Conservation (phyloP, 1,284 basidiomycete species). For the Uromyces viciae-fabae region DNA sequence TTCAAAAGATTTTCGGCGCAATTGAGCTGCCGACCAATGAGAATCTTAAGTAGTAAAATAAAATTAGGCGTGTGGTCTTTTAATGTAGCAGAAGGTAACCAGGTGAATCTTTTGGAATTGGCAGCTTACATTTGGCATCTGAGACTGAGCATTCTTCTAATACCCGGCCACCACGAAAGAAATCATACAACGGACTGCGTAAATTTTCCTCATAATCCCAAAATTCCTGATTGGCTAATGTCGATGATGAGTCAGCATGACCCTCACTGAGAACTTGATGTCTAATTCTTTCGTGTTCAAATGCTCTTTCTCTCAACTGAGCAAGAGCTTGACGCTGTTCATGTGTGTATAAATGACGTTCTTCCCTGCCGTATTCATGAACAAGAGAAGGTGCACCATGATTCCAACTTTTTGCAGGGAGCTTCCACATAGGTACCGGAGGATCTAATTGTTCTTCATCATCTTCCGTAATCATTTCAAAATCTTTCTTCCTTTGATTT, state of each 20-base stretch:
- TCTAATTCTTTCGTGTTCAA: constrained; percentile 38
- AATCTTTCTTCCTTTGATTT: constrained; percentile 20
- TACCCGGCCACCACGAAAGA: constrained; percentile 28
- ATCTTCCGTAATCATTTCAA: constrained; percentile 14
- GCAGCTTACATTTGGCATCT: constrained; percentile 34
- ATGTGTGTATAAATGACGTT: constrained; percentile 16
- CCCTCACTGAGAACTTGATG: constrained; percentile 18
- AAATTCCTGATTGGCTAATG: constrained; percentile 28
- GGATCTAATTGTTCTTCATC: constrained; percentile 10
- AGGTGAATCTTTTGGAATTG: neutral
- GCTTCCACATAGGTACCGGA: constrained; percentile 33
- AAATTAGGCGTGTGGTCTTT: neutral
- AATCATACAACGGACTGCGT: constrained; percentile 38
- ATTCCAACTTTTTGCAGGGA: constrained; percentile 31
- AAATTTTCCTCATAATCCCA: constrained; percentile 43
- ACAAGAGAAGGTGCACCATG: constrained; percentile 36
- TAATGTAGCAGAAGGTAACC: neutral
- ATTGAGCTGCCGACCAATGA: constrained; percentile 74
- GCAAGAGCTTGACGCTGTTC: constrained; percentile 33
- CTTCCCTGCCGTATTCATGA: constrained; percentile 38
- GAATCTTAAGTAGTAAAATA: constrained; percentile 12
- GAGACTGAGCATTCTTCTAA: constrained; percentile 37
- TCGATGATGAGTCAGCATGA: neutral
- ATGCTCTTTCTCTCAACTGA: constrained; percentile 19
- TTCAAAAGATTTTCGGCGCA: constrained; percentile 80